phyloP scores from a whole-genome alignment of 208 protist genomes.

The Wallacemonas collosoma region DNA sequence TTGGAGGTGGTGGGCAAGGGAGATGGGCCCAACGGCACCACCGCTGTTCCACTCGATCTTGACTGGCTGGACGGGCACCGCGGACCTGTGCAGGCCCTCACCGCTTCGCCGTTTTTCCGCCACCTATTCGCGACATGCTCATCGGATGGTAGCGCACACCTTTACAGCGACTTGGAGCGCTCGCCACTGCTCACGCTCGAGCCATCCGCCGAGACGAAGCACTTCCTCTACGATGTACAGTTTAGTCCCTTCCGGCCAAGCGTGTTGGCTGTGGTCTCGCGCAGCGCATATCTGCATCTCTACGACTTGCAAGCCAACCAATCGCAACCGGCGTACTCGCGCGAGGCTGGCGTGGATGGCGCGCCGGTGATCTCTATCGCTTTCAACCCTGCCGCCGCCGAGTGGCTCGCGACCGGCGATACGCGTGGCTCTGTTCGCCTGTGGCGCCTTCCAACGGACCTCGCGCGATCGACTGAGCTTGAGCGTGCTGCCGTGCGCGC shows the following conservation, averaged over 20 bases:
- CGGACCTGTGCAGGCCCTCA: conserved; percentile 78
- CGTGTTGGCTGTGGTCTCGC: conserved; percentile 81
- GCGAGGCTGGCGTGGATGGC: conserved; percentile 67
- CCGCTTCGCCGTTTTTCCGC: conserved; percentile 84
- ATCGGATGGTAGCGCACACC: conserved; percentile 79
- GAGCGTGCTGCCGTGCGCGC: conserved; percentile 76
- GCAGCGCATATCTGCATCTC: conserved; percentile 75
- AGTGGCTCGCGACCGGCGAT: conserved; percentile 86
- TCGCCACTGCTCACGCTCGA: conserved; percentile 71
- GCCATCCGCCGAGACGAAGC: conserved; percentile 77
- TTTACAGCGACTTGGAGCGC: conserved; percentile 83
- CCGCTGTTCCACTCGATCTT: conserved; percentile 52
- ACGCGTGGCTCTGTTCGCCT: conserved; percentile 59
- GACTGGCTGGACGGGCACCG: conserved; percentile 76
- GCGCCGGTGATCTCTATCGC: conserved; percentile 58
- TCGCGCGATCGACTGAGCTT: conserved; percentile 72
- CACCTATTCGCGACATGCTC: conserved; percentile 88
- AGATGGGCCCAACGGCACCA: neutral
- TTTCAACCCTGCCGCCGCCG: conserved; percentile 62
- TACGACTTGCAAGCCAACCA: conserved; percentile 84
- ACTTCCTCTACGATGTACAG: conserved; percentile 83
- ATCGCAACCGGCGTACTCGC: conserved; percentile 55
- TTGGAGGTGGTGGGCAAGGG: neutral
- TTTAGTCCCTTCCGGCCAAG: conserved; percentile 87
- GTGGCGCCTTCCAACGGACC: conserved; percentile 70